phyloP scores from a whole-genome alignment of 148 eudicot genomes.

The Camellia granthamiana region DNA sequence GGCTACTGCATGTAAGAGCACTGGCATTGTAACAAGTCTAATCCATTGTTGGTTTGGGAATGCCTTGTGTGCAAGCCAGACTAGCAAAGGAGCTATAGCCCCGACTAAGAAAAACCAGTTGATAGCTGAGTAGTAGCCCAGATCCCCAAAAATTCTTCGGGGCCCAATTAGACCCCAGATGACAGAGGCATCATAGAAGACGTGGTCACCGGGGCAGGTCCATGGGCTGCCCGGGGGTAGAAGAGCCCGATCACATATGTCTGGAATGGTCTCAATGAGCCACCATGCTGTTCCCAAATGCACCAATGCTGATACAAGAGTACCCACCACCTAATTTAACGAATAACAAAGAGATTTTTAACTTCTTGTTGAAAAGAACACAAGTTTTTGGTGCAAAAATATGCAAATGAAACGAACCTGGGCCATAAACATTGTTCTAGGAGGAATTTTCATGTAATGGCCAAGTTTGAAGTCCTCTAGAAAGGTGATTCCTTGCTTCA shows the following conservation, averaged over 20 bases:
- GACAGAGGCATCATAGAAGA: slow-evolving; percentile 82
- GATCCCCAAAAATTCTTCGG: slow-evolving; percentile 71
- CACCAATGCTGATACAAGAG: slow-evolving; percentile 63
- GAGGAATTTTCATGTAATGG: slow-evolving; percentile 67
- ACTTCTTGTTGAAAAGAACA: too few species aligned
- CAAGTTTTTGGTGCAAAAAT: too few species aligned
- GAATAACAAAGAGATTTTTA: not conserved
- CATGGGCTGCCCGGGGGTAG: slow-evolving; percentile 80
- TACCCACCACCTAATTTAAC: slow-evolving; percentile 48
- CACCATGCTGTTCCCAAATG: slow-evolving; percentile 93
- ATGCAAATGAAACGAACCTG: slow-evolving; percentile 28
- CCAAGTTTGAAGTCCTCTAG: slow-evolving; percentile 61
- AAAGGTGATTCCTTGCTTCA: slow-evolving; percentile 52
- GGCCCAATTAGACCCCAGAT: slow-evolving; percentile 94
- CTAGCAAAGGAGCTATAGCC: slow-evolving; percentile 58
- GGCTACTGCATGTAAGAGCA: slow-evolving; percentile 50
- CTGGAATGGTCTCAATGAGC: slow-evolving; percentile 72
- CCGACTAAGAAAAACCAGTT: slow-evolving; percentile 87
- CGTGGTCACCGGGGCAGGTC: slow-evolving; percentile 78
- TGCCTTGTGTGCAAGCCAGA: slow-evolving; percentile 57
- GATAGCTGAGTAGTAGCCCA: slow-evolving; percentile 67
- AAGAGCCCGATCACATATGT: slow-evolving; percentile 50
- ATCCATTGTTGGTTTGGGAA: slow-evolving; percentile 74
- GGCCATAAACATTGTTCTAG: slow-evolving; percentile 61
- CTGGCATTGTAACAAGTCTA: slow-evolving; percentile 51